These are phyloP conservation scores for Daldinia loculata DNA, from an alignment of 495 filamentous ascomycete species.

Conservation along the genomic window DNA sequence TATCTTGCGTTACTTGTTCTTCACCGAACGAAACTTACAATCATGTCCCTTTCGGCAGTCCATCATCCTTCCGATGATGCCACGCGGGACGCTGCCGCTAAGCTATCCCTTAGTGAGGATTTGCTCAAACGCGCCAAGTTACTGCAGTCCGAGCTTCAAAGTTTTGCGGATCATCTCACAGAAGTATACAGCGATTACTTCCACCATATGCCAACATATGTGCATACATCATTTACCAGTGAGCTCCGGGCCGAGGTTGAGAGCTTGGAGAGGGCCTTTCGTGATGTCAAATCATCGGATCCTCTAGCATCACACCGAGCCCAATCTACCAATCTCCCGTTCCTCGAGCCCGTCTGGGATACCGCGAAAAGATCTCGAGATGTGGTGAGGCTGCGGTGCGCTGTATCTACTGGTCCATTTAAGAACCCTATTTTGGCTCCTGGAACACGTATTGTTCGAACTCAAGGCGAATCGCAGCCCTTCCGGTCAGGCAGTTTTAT, in stretches of 20 bases:
- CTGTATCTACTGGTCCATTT: constrained; percentile 42
- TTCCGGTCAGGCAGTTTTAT: constrained; percentile 36
- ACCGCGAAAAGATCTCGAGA: constrained; percentile 41
- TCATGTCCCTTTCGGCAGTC: constrained; percentile 17
- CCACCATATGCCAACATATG: constrained; percentile 40
- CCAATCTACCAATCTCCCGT: constrained; percentile 40
- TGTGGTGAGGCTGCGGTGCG: constrained; percentile 42
- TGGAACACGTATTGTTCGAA: constrained; percentile 44
- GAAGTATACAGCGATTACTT: constrained; percentile 40
- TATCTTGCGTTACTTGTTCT: neutral
- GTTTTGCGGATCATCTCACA: constrained; percentile 37
- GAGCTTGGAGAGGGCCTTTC: constrained; percentile 19
- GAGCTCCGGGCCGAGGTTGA: constrained; percentile 40
- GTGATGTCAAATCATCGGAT: constrained; percentile 25
- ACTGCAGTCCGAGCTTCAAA: constrained; percentile 43
- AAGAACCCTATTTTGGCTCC: constrained; percentile 42
- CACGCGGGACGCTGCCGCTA: constrained; percentile 4
- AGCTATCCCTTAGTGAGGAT: constrained; percentile 7
- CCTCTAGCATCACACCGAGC: constrained; percentile 33
- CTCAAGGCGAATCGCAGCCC: constrained; percentile 42
- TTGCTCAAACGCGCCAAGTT: constrained; percentile 21
- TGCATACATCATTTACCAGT: constrained; percentile 37
- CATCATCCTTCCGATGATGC: neutral
- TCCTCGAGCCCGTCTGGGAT: constrained; percentile 43
- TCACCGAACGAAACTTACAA: neutral